Evolutionary conservation across 2,329 filamentous ascomycete species (phyloP).

Genomic region (Dendryphion nanum): DNA sequence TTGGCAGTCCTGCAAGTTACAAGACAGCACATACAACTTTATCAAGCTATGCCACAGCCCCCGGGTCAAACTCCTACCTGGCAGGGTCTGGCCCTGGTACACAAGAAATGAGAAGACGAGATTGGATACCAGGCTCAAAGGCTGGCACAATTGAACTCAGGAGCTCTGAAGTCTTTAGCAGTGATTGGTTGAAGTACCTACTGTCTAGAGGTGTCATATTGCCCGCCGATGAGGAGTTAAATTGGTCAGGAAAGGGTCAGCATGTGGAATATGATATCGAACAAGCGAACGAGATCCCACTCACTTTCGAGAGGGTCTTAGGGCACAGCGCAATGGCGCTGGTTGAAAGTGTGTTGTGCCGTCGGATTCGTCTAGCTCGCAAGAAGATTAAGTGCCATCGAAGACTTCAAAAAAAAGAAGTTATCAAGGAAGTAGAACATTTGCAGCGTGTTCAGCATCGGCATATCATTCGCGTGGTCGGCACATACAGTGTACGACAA

Average conservation of each 20-base stretch:
- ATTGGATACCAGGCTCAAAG: background rate
- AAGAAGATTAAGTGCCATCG: constrained; percentile 17
- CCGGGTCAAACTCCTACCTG: background rate
- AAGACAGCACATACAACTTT: background rate
- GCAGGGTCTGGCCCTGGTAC: background rate
- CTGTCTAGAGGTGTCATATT: constrained; percentile 8
- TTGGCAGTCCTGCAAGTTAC: background rate
- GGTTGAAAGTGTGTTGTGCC: constrained; percentile 15
- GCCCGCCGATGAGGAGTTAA: constrained; percentile 9
- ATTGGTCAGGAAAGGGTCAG: constrained; percentile 17
- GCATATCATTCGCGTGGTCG: constrained; percentile 19
- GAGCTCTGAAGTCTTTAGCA: background rate
- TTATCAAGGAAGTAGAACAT: constrained; percentile 19
- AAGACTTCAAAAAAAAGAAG: constrained; percentile 14
- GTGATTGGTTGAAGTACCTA: background rate
- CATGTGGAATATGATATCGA: constrained; percentile 11
- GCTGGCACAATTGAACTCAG: background rate
- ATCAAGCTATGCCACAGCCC: background rate
- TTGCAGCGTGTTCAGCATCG: constrained; percentile 12
- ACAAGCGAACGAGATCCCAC: constrained; percentile 9
- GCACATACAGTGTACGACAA: constrained; percentile 12
- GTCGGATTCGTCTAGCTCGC: constrained; percentile 15
- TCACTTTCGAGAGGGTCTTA: constrained; percentile 6
- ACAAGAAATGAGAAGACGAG: background rate
- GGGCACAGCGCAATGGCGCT: constrained; percentile 10